phyloP scores from a whole-genome alignment of 352 stramenopile species.

The Globisporangium nagaii region DNA sequence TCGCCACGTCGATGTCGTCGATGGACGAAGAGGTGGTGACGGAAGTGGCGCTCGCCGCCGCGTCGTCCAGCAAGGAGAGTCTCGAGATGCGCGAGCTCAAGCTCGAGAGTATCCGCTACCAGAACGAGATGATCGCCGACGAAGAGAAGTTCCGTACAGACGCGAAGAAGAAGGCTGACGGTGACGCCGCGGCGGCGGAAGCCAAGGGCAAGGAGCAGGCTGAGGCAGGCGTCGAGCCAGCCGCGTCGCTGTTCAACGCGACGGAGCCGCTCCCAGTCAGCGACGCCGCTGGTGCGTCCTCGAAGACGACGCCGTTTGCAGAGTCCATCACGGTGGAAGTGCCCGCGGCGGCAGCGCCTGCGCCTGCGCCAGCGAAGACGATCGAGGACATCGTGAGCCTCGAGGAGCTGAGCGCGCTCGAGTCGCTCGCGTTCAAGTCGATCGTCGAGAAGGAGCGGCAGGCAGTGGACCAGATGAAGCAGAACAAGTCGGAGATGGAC shows the following conservation, averaged over 20 bases:
- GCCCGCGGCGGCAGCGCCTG: slow-evolving; percentile 11
- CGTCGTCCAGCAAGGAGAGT: slow-evolving; percentile 57
- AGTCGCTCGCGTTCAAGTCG: slow-evolving; percentile 84
- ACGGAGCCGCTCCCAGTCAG: not conserved
- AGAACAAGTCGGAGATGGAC: slow-evolving; percentile 88
- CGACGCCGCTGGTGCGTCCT: not conserved
- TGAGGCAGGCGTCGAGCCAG: slow-evolving; percentile 13
- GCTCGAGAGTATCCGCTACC: slow-evolving; percentile 91
- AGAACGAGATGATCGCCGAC: slow-evolving; percentile 94
- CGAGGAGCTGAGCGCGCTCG: slow-evolving; percentile 73
- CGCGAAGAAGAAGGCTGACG: slow-evolving; percentile 76
- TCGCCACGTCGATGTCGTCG: slow-evolving; percentile 84
- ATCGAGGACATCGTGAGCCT: slow-evolving; percentile 78
- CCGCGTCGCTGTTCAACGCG: not conserved
- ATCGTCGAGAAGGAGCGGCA: slow-evolving; percentile 85
- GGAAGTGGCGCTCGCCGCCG: slow-evolving; percentile 77
- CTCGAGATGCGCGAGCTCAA: slow-evolving; percentile 77
- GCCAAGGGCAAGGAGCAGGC: slow-evolving; percentile 17
- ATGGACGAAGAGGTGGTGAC: slow-evolving; percentile 88
- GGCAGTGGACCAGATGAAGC: slow-evolving; percentile 78
- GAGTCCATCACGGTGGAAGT: slow-evolving; percentile 1
- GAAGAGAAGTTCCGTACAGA: slow-evolving; percentile 89
- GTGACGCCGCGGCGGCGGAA: slow-evolving; percentile 32
- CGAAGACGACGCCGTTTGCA: slow-evolving; percentile 12
- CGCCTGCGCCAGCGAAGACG: slow-evolving; percentile 27